phyloP scores from a whole-genome alignment of 768 basidiomycete genomes.

The Dioszegia hungarica region DNA sequence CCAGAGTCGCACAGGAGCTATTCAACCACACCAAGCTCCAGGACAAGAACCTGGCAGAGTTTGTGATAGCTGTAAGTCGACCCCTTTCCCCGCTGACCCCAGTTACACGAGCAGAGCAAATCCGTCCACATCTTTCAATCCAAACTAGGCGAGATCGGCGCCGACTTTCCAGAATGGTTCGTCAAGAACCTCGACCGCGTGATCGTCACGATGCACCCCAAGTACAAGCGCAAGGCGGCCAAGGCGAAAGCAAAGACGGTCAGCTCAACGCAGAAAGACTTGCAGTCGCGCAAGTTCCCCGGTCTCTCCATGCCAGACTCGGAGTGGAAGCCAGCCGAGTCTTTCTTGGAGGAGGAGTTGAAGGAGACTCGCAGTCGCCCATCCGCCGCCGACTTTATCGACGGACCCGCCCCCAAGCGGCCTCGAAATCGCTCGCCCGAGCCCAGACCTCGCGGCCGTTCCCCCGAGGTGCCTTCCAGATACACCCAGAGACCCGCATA shows the following conservation, averaged over 20 bases:
- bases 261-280: conserved; percentile 56
- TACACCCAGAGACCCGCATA: background rate
- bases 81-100: background rate
- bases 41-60: conserved; percentile 93
- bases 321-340: conserved; percentile 57
- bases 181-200: conserved; percentile 90
- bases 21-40: conserved; percentile 71
- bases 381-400: background rate
- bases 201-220: conserved; percentile 90
- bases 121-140: conserved; percentile 73
- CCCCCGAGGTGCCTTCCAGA: background rate
- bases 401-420: conserved; percentile 57
- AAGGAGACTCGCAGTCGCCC: conserved; percentile 21
- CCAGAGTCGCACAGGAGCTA: conserved; percentile 87
- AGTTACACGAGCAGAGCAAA: conserved; percentile 76
- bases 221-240: conserved; percentile 72
- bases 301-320: conserved; percentile 78
- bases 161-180: conserved; percentile 83
- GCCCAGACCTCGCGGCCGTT: background rate
- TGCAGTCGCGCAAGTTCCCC: conserved; percentile 77
- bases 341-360: conserved; percentile 30
- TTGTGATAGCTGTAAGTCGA: conserved; percentile 62
- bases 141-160: conserved; percentile 69
- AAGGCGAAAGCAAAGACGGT: conserved; percentile 41
- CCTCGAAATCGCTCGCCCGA: conserved; percentile 52